Conservation (phyloP, 306 rosid species). For the Gynostemma pentaphyllum region DNA sequence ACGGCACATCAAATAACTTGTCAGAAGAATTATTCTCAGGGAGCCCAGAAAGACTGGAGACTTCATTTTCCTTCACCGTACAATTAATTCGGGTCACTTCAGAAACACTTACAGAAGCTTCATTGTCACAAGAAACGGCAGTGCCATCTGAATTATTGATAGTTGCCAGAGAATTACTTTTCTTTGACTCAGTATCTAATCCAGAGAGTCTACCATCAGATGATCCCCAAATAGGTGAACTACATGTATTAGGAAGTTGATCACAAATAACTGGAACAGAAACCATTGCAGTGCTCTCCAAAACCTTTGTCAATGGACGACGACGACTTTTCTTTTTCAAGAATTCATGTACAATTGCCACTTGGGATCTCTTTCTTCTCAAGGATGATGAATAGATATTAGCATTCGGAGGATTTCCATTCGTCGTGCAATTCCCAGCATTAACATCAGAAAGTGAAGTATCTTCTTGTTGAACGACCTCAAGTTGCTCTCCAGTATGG, state of each 20-base stretch:
- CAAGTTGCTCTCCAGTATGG: conserved; percentile 41
- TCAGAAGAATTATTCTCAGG: conserved; percentile 45
- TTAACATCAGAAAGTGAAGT: conserved; percentile 42
- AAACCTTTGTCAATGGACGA: conserved; percentile 78
- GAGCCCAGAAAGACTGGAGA: conserved; percentile 27
- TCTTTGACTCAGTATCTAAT: conserved; percentile 40
- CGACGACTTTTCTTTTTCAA: conserved; percentile 65
- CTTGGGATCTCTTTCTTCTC: conserved; percentile 79
- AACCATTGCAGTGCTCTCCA: conserved; percentile 86
- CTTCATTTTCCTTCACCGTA: conserved; percentile 38
- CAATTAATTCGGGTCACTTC: conserved; percentile 31
- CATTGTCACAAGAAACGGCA: conserved; percentile 48
- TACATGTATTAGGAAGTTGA: conserved; percentile 50
- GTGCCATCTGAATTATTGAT: conserved; percentile 23
- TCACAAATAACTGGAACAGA: conserved; percentile 67
- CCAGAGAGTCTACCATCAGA: conserved; percentile 34
- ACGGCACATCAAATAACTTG: conserved; percentile 54
- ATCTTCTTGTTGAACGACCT: conserved; percentile 44
- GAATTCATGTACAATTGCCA: conserved; percentile 52
- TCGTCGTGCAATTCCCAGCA: conserved; percentile 30
- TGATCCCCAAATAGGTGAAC: conserved; percentile 25
- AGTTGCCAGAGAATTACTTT: conserved; percentile 16
- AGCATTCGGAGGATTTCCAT: conserved; percentile 56
- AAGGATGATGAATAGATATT: conserved; percentile 38
- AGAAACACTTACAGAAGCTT: conserved; percentile 31